Evolutionary conservation across 129 eudicot genomes (phyloP).

Genomic region (Solidago caesia): DNA sequence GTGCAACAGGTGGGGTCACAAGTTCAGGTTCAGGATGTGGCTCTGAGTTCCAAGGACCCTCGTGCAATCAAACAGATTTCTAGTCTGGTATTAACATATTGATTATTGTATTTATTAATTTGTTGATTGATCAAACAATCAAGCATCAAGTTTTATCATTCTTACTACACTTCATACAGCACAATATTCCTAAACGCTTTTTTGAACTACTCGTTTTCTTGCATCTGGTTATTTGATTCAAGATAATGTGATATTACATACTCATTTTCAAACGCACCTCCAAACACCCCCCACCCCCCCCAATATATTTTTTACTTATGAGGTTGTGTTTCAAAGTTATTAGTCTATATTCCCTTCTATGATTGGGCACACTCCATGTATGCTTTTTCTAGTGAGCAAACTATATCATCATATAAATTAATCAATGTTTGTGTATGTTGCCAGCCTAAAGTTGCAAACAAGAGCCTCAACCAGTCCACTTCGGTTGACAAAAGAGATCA

Average conservation of each 20-base stretch:
- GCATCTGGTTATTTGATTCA: not conserved
- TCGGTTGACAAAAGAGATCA: conserved; percentile 36
- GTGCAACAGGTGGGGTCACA: conserved; percentile 34
- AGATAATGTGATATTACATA: not conserved
- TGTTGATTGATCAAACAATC: not conserved
- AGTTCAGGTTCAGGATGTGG: conserved; percentile 31
- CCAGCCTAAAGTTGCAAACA: conserved; percentile 49
- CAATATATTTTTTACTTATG: not conserved
- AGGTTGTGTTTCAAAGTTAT: not conserved
- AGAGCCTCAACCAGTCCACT: conserved; percentile 41
- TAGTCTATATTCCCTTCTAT: not conserved
- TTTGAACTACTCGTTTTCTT: not conserved
- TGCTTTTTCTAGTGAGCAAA: conserved; percentile 5
- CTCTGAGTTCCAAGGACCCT: conserved; percentile 42
- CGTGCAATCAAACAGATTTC: conserved; percentile 27
- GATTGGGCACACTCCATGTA: not conserved
- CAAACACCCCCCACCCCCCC: not conserved
- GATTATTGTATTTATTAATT: not conserved
- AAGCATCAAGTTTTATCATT: not conserved
- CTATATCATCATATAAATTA: not conserved
- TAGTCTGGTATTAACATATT: conserved; percentile 51
- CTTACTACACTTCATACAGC: too few relatives aligned
- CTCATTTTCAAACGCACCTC: not conserved
- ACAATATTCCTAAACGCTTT: not conserved
- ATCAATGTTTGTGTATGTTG: conserved; percentile 13